A percentile compares a stretch with the other conserved stretches of the same genome.
phyloP scores from a whole-genome alignment of 2,329 filamentous ascomycete genomes.

The Venturia carpophila region DNA sequence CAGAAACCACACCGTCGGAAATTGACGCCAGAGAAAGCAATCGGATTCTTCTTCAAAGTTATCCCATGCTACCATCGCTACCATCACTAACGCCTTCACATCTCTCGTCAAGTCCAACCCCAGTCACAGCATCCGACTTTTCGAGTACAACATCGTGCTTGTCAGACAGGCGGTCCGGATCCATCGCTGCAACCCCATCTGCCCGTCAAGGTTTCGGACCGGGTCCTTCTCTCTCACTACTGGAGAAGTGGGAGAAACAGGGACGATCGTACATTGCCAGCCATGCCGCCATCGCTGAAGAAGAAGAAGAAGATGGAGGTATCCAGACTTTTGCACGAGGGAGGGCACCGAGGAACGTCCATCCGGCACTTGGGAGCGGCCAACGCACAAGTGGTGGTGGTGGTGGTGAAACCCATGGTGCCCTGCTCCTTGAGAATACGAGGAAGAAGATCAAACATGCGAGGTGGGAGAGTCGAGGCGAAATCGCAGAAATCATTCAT shows the following conservation, averaged over 20 bases:
- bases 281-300: neutral
- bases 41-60: neutral
- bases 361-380: neutral
- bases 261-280: neutral
- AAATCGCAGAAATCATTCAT: neutral
- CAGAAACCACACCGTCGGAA: slow-evolving; percentile 2
- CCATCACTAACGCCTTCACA: neutral
- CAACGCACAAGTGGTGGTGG: neutral
- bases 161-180: neutral
- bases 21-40: neutral
- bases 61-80: neutral
- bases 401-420: neutral
- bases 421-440: neutral
- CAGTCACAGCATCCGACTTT: neutral
- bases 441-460: neutral
- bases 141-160: neutral
- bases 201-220: neutral
- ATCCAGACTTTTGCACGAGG: slow-evolving; percentile 1
- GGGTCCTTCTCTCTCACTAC: neutral
- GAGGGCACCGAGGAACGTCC: neutral
- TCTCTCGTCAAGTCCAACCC: neutral
- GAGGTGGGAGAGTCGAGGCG: neutral
- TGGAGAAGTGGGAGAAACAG: slow-evolving; percentile 4
- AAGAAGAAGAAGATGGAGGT: slow-evolving; percentile 7
- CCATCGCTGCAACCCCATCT: neutral